Conservation (phyloP, 2,329 filamentous ascomycete genomes). For the Esteya vermicola region DNA sequence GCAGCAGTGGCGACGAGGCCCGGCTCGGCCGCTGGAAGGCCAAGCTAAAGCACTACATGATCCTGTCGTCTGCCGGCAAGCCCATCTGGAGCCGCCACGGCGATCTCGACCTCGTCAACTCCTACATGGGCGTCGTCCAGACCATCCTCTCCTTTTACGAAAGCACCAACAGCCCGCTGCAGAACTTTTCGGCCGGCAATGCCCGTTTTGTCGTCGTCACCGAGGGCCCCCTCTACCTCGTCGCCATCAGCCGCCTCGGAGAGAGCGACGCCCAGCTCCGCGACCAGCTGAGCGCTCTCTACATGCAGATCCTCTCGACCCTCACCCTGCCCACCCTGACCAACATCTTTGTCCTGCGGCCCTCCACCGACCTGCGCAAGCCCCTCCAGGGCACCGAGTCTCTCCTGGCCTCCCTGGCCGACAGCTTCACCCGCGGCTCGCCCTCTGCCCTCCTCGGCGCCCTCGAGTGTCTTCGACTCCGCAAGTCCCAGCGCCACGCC, state of each 20-base stretch:
- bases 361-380: slow-evolving; percentile 84
- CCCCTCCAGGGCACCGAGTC: slow-evolving; percentile 86
- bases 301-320: slow-evolving; percentile 97
- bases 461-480: slow-evolving; percentile 81
- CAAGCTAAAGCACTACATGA: slow-evolving; percentile 94
- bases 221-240: slow-evolving; percentile 78
- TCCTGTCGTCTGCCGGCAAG: slow-evolving; percentile 89
- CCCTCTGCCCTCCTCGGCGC: slow-evolving; percentile 78
- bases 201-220: slow-evolving; percentile 76
- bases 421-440: slow-evolving; percentile 88
- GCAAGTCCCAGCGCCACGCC: slow-evolving; percentile 69
- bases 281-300: slow-evolving; percentile 79
- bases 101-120: slow-evolving; percentile 76
- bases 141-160: slow-evolving; percentile 98
- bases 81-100: slow-evolving; percentile 95
- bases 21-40: slow-evolving; percentile 68
- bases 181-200: slow-evolving; percentile 74
- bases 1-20: slow-evolving; percentile 34
- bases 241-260: slow-evolving; percentile 82
- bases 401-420: slow-evolving; percentile 78
- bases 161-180: slow-evolving; percentile 59
- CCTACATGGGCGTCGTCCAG: slow-evolving; percentile 88
- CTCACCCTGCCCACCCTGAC: slow-evolving; percentile 77
- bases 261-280: slow-evolving; percentile 84
- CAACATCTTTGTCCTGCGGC: slow-evolving; percentile 75